phyloP scores from a whole-genome alignment of 331 rosid genomes.

The Rhamnella rubrinervis region DNA sequence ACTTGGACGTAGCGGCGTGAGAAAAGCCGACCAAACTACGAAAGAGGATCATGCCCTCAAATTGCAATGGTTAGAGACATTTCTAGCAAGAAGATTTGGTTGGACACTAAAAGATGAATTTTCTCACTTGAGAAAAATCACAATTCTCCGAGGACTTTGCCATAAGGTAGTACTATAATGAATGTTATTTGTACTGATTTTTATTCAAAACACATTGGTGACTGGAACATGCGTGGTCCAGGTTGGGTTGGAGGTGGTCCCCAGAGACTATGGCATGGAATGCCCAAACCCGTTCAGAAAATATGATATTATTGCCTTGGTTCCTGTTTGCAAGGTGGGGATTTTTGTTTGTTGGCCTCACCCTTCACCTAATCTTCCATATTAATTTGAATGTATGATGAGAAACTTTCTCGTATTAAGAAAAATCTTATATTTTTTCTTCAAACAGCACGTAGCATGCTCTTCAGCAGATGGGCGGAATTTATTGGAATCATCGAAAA shows the following conservation, averaged over 20 bases:
- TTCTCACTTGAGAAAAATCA: conserved; percentile 71
- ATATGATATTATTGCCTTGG: conserved; percentile 69
- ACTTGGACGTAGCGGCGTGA: conserved; percentile 55
- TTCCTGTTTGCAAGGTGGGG: conserved; percentile 90
- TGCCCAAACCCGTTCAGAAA: conserved; percentile 67
- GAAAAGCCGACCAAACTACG: conserved; percentile 39
- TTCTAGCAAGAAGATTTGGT: conserved; percentile 61
- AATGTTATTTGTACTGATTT: not conserved
- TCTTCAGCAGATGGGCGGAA: conserved; percentile 90
- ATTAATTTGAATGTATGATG: too few relatives aligned
- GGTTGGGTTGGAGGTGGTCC: conserved; percentile 85
- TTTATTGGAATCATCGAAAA: conserved; percentile 83
- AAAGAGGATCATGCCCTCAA: conserved; percentile 49
- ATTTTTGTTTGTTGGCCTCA: conserved; percentile 7
- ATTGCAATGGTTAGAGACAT: conserved; percentile 60
- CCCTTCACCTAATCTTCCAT: conserved; percentile 1
- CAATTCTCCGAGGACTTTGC: conserved; percentile 85
- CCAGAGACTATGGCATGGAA: conserved; percentile 89
- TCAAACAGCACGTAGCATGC: conserved; percentile 77
- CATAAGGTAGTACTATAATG: conserved; percentile 56
- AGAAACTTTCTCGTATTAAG: not conserved
- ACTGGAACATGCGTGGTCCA: conserved; percentile 23
- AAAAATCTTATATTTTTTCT: not conserved
- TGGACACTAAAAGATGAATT: conserved; percentile 79
- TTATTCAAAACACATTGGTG: conserved; percentile 13